phyloP scores from a whole-genome alignment of 129 eudicot species.

The Smallanthus sonchifolius region DNA sequence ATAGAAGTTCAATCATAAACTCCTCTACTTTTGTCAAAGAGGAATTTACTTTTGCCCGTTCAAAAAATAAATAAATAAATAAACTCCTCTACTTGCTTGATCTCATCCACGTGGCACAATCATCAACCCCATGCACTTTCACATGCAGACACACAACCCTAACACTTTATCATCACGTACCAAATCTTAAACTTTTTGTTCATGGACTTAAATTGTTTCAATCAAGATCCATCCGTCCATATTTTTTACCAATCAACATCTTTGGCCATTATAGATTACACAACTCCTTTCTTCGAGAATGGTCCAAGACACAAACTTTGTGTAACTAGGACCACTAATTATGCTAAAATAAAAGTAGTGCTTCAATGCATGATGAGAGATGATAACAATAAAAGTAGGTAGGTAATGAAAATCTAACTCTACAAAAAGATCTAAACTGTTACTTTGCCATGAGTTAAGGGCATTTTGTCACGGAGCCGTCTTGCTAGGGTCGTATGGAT shows the following conservation, averaged over 20 bases:
- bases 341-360: slow-evolving; percentile 3
- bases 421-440: no score
- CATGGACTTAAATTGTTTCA: slow-evolving; percentile 23
- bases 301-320: slow-evolving; percentile 32
- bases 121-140: slow-evolving; percentile 39
- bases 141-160: slow-evolving; percentile 32
- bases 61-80: slow-evolving; percentile 1
- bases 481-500: no score
- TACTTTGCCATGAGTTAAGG: no score
- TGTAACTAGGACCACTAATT: slow-evolving; percentile 30
- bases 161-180: slow-evolving; percentile 23
- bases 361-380: not conserved
- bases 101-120: slow-evolving; percentile 27
- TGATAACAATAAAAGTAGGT: not conserved
- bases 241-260: slow-evolving; percentile 4
- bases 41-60: no score
- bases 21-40: no score
- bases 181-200: slow-evolving; percentile 30
- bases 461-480: no score
- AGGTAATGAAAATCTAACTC: no score
- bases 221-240: slow-evolving; percentile 20
- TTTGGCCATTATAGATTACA: slow-evolving; percentile 23
- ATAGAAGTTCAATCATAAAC: no score
- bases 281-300: slow-evolving; percentile 25
- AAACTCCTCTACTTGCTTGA: not conserved